Conservation (phyloP, 2,329 filamentous ascomycete genomes). For the Chaetomium sp. region DNA sequence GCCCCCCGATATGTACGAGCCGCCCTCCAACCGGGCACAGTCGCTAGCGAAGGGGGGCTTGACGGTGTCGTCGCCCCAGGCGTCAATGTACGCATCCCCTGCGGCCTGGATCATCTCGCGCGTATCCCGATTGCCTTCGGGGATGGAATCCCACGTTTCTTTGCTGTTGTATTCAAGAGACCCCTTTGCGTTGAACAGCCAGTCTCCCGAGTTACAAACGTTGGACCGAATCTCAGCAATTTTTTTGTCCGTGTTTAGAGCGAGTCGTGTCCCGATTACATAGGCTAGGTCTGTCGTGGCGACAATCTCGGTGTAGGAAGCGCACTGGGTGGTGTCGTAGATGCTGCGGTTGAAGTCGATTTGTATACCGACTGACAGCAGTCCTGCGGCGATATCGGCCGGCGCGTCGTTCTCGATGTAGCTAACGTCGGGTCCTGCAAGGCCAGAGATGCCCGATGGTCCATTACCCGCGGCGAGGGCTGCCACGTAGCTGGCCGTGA, state of each 20-base stretch:
- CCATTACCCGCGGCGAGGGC: constrained; percentile 15
- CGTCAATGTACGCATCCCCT: constrained; percentile 25
- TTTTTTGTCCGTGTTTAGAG: constrained; percentile 10
- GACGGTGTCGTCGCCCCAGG: constrained; percentile 20
- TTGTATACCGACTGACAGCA: background rate
- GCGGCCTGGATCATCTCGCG: constrained; percentile 20
- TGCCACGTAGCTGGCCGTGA: constrained; percentile 11
- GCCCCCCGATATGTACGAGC: constrained; percentile 13
- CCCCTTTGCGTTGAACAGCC: constrained; percentile 26
- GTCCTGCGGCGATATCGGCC: background rate
- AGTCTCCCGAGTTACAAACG: constrained; percentile 23
- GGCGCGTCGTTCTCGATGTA: constrained; percentile 14
- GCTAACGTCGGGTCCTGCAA: constrained; percentile 5
- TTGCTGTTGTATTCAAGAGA: constrained; percentile 16
- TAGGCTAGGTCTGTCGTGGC: constrained; percentile 17
- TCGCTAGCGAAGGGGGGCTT: constrained; percentile 19
- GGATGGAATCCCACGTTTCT: constrained; percentile 22
- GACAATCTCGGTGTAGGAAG: constrained; percentile 25
- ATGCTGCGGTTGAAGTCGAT: background rate
- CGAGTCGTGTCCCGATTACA: background rate
- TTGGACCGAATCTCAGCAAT: constrained; percentile 23
- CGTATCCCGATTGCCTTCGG: constrained; percentile 13
- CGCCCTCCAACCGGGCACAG: constrained; percentile 24
- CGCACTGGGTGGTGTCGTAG: background rate
- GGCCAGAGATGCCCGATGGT: constrained; percentile 5